A percentile compares a stretch with the other conserved stretches of the same genome.
Evolutionary conservation across 2,329 filamentous ascomycete genomes (phyloP).

Genomic region (Curvularia eragrostidis): DNA sequence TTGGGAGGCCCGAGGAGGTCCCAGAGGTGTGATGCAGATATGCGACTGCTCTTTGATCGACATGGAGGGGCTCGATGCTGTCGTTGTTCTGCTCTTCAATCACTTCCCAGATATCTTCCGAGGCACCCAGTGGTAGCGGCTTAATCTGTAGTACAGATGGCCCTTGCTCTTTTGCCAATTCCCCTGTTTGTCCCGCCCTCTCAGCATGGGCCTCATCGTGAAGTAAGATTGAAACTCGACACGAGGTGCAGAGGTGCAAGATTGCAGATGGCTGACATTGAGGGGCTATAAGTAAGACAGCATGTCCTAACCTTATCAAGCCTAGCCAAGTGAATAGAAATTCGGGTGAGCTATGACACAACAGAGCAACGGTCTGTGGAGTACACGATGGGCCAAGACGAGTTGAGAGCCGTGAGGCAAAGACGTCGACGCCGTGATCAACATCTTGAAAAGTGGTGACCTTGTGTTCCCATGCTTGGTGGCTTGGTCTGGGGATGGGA

Average conservation of each 20-base stretch:
- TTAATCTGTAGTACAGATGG: conserved; percentile 12
- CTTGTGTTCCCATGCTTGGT: conserved; percentile 33
- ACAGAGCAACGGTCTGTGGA: conserved; percentile 56
- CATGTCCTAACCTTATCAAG: conserved; percentile 62
- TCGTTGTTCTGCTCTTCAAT: conserved; percentile 20
- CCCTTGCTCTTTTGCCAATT: conserved; percentile 21
- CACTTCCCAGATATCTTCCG: conserved; percentile 33
- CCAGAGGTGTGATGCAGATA: conserved; percentile 71
- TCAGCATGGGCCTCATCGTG: conserved; percentile 53
- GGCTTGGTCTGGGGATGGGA: conserved; percentile 41
- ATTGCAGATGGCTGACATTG: conserved; percentile 58
- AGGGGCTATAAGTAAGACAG: conserved; percentile 64
- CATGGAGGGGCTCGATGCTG: conserved; percentile 15
- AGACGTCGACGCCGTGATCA: conserved; percentile 41
- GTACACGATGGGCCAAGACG: conserved; percentile 18
- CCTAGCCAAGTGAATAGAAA: conserved; percentile 68
- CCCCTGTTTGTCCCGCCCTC: conserved; percentile 38
- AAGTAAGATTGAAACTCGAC: conserved; percentile 54
- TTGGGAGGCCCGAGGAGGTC: conserved; percentile 68
- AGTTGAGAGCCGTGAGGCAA: conserved; percentile 44
- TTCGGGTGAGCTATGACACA: conserved; percentile 63
- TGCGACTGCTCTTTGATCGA: conserved; percentile 53
- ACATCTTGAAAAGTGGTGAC: conserved; percentile 50
- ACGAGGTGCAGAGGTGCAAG: conserved; percentile 59
- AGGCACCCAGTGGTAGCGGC: conserved; percentile 25